Evolutionary conservation across 257 asterid genomes (phyloP), one percentile per base, ranked within the genome.

Genomic region (Avicennia marina): DNA sequence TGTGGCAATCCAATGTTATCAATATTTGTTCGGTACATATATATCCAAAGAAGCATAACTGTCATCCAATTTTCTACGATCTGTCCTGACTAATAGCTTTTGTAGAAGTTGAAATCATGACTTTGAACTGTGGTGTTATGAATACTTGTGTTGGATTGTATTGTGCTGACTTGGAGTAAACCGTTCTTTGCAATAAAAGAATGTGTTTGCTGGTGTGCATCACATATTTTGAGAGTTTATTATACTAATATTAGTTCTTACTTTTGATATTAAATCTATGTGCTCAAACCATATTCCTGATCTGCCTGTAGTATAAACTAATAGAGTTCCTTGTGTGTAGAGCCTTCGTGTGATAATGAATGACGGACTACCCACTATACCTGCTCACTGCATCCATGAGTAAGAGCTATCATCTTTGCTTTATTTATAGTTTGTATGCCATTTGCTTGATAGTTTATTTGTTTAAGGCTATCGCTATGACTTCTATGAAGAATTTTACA

Each of bases 311-410:
- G 9, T 56, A 22, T 62, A 52, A 64, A 64, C 78, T 76, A 62
- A 78, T 64, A 27, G 33, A 33, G 31, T 68, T 63, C 66, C 69
- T 69, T 63, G 20, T 67, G 59, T 73, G 69, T 69, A 87, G 96
- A 78, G 94, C 72, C 95, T 91, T 56, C 98, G 98, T 48, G 94
- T 91, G 63, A 85, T 91, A 60, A 91, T 91, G 95, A 91, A 91
- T 74, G 98, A 91, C 78, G 98, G 96, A 43, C 84, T 91, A 60
- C 82, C 98, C 60, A 77, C 95, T 3, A 77, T 91, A 69, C 98
- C 98, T 38, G 80, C 86, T 55, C 80, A 85, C 63, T 85, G 89
- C 77, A 90, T 91, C 60, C 86, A 71, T 48, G 95, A 81, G 98
- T 91, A 88, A 83, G 98, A 40, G 19, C 59, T 66, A 57, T 49